Evolutionary conservation across 2,329 filamentous ascomycete species (phyloP).

Genomic region (Neonectria hederae): DNA sequence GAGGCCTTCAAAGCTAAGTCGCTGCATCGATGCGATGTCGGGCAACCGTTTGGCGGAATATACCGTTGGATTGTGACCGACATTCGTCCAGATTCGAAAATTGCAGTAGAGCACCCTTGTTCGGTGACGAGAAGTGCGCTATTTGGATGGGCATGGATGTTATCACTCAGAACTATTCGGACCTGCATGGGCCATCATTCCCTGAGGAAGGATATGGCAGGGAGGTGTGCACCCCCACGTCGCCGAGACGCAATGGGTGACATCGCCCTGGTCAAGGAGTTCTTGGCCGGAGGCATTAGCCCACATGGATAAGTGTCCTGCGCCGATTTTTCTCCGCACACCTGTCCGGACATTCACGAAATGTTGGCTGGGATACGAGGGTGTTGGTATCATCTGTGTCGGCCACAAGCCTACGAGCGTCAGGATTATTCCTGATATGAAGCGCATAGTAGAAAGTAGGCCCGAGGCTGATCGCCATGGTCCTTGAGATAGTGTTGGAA

Average conservation of each 20-base stretch:
- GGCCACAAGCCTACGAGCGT: slow-evolving; percentile 11
- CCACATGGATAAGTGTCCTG: slow-evolving; percentile 33
- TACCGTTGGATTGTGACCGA: slow-evolving; percentile 32
- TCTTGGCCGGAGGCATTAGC: slow-evolving; percentile 20
- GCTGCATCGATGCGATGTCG: slow-evolving; percentile 21
- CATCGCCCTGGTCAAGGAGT: slow-evolving; percentile 25
- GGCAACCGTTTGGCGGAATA: slow-evolving; percentile 21
- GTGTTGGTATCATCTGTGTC: slow-evolving; percentile 17
- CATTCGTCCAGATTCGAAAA: slow-evolving; percentile 32
- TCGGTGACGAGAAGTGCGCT: slow-evolving; percentile 30
- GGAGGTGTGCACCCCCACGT: slow-evolving; percentile 37
- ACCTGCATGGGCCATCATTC: slow-evolving; percentile 40
- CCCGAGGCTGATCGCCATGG: slow-evolving; percentile 21
- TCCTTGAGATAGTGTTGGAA: slow-evolving; percentile 13
- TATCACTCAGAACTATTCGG: slow-evolving; percentile 38
- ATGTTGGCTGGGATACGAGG: slow-evolving; percentile 6
- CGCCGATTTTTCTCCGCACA: slow-evolving; percentile 15
- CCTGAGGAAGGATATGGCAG: slow-evolving; percentile 32
- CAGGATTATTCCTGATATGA: slow-evolving; percentile 18
- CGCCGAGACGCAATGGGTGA: slow-evolving; percentile 37
- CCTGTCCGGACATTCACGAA: slow-evolving; percentile 5
- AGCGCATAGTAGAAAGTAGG: slow-evolving; percentile 7
- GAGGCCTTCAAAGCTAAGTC: background rate
- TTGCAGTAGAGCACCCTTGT: slow-evolving; percentile 34
- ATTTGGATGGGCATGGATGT: slow-evolving; percentile 26